Conservation (phyloP, 2,329 filamentous ascomycete species). For the Eurotiales sp. region DNA sequence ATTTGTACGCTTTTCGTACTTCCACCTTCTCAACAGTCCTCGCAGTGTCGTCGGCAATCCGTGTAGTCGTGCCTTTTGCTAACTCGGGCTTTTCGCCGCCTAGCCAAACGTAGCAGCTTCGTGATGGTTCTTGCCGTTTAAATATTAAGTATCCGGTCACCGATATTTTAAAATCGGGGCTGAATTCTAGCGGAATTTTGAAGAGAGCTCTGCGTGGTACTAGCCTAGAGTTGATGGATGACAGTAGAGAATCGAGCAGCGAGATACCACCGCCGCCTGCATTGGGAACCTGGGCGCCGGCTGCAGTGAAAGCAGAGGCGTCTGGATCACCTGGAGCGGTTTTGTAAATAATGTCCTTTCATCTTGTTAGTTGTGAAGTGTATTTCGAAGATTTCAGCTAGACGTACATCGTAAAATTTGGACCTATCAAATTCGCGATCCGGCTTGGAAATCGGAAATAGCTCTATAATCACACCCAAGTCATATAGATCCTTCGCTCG, state of each 20-base stretch:
- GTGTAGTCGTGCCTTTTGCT: constrained; percentile 67
- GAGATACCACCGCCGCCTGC: constrained; percentile 69
- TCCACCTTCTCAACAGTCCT: constrained; percentile 74
- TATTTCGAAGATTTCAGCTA: not conserved
- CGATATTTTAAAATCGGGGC: constrained; percentile 77
- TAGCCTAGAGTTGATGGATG: constrained; percentile 87
- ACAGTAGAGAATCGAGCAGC: constrained; percentile 73
- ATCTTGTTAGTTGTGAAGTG: constrained; percentile 19
- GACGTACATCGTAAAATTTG: constrained; percentile 83
- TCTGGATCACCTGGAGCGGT: constrained; percentile 67
- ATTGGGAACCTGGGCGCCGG: constrained; percentile 48
- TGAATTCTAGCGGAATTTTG: constrained; percentile 81
- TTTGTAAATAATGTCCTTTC: constrained; percentile 84
- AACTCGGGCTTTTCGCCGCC: constrained; percentile 83
- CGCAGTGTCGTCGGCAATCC: constrained; percentile 73
- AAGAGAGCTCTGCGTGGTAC: constrained; percentile 82
- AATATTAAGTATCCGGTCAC: constrained; percentile 91
- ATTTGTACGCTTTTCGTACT: constrained; percentile 90
- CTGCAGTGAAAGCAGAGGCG: constrained; percentile 55
- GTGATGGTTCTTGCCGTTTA: constrained; percentile 74
- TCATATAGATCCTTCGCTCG: constrained; percentile 94
- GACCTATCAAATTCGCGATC: constrained; percentile 71
- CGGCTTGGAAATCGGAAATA: constrained; percentile 79
- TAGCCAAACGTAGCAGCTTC: constrained; percentile 83
- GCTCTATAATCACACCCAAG: constrained; percentile 81